phyloP scores from a whole-genome alignment of 345 rosid species.

The Draba incana region DNA sequence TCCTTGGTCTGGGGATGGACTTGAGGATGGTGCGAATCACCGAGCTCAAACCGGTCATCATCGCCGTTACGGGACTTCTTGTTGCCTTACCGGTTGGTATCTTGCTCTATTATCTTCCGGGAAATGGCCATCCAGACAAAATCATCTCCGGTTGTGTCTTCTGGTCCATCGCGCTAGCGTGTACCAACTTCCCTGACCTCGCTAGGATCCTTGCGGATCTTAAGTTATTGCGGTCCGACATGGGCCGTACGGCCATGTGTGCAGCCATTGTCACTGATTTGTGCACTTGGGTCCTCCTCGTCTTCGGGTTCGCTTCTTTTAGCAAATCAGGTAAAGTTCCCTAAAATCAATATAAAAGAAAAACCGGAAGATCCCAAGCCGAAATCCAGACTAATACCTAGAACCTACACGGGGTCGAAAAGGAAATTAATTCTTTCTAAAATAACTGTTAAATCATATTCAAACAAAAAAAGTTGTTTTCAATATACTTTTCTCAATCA shows the following conservation, averaged over 20 bases:
- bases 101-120: conserved; percentile 37
- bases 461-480: too few relatives aligned
- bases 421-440: too few relatives aligned
- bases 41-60: conserved; percentile 39
- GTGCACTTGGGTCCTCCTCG: conserved; percentile 58
- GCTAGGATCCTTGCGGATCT: conserved; percentile 60
- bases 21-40: conserved; percentile 46
- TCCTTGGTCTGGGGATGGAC: conserved; percentile 73
- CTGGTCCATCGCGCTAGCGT: conserved; percentile 59
- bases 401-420: too few relatives aligned
- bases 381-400: background rate
- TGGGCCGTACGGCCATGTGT: conserved; percentile 60
- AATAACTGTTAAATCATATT: too few relatives aligned
- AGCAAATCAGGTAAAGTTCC: conserved; percentile 23
- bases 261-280: conserved; percentile 60
- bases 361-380: background rate
- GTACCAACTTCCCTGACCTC: conserved; percentile 70
- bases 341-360: background rate
- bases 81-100: conserved; percentile 53
- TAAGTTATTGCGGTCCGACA: conserved; percentile 66
- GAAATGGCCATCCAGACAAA: conserved; percentile 39
- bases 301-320: conserved; percentile 44
- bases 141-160: conserved; percentile 45
- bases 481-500: too few relatives aligned
- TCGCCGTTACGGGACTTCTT: conserved; percentile 49